Percentiles rank a stretch among this genome's conserved stretches.
Evolutionary conservation across 1,284 basidiomycete genomes (phyloP).

Genomic region (Cystobasidium slooffiae): DNA sequence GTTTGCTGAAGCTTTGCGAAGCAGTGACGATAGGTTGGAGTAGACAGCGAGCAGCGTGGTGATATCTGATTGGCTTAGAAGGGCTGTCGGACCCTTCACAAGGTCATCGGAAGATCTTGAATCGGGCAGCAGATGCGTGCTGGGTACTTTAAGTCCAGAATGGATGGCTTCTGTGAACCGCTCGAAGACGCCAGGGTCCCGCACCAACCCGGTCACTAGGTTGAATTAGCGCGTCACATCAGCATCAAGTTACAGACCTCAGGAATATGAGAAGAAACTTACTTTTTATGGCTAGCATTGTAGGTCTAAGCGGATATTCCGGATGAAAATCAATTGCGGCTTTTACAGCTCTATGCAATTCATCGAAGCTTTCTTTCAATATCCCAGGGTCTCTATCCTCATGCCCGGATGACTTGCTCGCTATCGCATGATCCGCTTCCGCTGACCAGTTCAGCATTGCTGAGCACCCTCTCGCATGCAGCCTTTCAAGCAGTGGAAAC

Average conservation of each 20-base stretch:
- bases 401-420: conserved; percentile 39
- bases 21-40: conserved; percentile 45
- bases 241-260: no score
- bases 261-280: background rate
- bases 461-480: conserved; percentile 46
- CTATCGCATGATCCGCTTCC: conserved; percentile 49
- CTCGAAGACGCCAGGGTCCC: conserved; percentile 49
- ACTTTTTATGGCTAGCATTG: conserved; percentile 51
- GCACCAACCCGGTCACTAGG: conserved; percentile 50
- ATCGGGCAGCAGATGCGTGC: conserved; percentile 19
- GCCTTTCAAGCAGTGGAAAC: conserved; percentile 43
- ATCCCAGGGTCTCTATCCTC: conserved; percentile 44
- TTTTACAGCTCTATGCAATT: conserved; percentile 44
- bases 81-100: conserved; percentile 45
- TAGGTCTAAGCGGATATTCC: conserved; percentile 45
- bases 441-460: conserved; percentile 53
- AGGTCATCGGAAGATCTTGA: conserved; percentile 29
- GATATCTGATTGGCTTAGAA: conserved; percentile 49
- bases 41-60: conserved; percentile 47
- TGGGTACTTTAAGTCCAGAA: conserved; percentile 23
- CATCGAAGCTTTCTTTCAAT: conserved; percentile 19
- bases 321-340: conserved; percentile 46
- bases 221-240: background rate
- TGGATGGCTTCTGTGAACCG: conserved; percentile 49
- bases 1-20: conserved; percentile 44